Evolutionary conservation across 2,329 filamentous ascomycete genomes (phyloP), one percentile per base, ranked within the genome.

Genomic region (Spiromastix sp.): DNA sequence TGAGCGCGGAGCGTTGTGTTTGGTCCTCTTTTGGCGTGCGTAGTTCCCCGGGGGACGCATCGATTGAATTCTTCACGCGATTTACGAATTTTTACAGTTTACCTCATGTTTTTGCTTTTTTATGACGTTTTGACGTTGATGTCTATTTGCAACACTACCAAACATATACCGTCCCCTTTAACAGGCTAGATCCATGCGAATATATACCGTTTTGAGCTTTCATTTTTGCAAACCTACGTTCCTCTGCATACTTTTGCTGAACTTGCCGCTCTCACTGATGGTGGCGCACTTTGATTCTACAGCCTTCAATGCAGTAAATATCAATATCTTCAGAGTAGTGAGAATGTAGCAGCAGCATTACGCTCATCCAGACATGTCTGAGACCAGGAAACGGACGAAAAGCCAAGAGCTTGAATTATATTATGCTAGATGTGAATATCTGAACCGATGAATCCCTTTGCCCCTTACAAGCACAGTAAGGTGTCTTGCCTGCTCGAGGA

Each of bases 1-100:
- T 68, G 49, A 51, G 34, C 31, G n/a, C n/a, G 7, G 7, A 24
- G 21, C 7, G 21, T 7, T 24, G 21, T n/a, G 21, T n/a, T 24
- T 7, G 7, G 7, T 7, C n/a, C 21, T 24, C 21, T n/a, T 7
- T 24, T 24, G 21, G 21, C 21, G n/a, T n/a, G n/a, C n/a, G n/a
- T n/a, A n/a, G n/a, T n/a, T n/a, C n/a, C n/a, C n/a, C n/a, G n/a
- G 38, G 31, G 19, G 22, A 34, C 36, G 25, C 27, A 37, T 26
- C 16, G 29, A 37, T 42, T 32, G 32, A 12, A 35, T 37, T 34
- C 34, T n/a, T 12, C 26, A 34, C 39, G n/a, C n/a, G n/a, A n/a
- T n/a, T n/a, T n/a, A n/a, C n/a, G n/a, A n/a, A n/a, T n/a, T n/a
- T n/a, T n/a, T n/a, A n/a, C n/a, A n/a, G n/a, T n/a, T n/a, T n/a